These are phyloP conservation scores for Metschnikowia lachancei DNA, from an alignment of 805 yeast species.

Conservation along the genomic window DNA sequence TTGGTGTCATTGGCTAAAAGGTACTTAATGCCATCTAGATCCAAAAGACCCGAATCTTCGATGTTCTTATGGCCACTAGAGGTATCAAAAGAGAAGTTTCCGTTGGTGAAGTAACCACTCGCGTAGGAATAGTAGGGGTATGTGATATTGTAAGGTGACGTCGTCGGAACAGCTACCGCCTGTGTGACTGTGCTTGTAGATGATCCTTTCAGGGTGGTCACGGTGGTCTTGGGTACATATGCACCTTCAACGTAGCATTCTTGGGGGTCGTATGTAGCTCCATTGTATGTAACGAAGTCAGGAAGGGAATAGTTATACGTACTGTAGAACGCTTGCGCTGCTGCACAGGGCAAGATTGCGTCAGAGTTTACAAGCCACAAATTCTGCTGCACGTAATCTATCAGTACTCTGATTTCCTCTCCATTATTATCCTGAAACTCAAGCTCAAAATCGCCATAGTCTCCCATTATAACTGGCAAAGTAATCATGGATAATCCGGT, in stretches of 20 bases:
- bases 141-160: constrained; percentile 22
- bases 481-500: constrained; percentile 7
- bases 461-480: constrained; percentile 13
- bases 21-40: constrained; percentile 27
- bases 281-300: constrained; percentile 18
- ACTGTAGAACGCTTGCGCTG: constrained; percentile 10
- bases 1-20: constrained; percentile 25
- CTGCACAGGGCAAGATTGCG: constrained; percentile 25
- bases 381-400: constrained; percentile 39
- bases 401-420: constrained; percentile 21
- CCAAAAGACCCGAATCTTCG: constrained; percentile 16
- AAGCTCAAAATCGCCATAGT: constrained; percentile 18
- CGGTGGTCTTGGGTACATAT: constrained; percentile 16
- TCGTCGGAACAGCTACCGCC: constrained; percentile 18
- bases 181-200: constrained; percentile 11
- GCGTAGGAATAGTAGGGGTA: constrained; percentile 29
- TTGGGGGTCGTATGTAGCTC: constrained; percentile 18
- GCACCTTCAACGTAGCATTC: constrained; percentile 33
- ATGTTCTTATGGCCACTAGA: constrained; percentile 8
- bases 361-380: constrained; percentile 37
- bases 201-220: constrained; percentile 9
- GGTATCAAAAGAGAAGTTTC: constrained; percentile 20
- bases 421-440: constrained; percentile 13
- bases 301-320: constrained; percentile 5
- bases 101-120: constrained; percentile 27